These are phyloP conservation scores for Paracorniculantispora psalliotae DNA, from an alignment of 2,329 filamentous ascomycete species.

Conservation along the genomic window DNA sequence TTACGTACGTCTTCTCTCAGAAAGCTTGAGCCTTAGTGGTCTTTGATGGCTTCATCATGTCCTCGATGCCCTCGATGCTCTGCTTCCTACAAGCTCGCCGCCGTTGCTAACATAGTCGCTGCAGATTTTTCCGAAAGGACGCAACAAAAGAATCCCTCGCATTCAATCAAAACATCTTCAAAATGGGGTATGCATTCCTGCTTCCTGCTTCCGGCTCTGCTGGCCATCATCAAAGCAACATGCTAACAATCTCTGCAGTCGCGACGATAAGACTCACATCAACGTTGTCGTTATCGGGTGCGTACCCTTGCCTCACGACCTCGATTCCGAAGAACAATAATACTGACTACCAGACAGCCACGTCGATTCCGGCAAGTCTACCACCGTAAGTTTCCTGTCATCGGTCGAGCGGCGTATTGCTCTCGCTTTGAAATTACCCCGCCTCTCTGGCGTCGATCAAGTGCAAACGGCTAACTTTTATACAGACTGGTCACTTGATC, in stretches of 20 bases:
- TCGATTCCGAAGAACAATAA: slow-evolving; percentile 27
- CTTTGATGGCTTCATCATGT: background rate
- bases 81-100: background rate
- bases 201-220: too few species aligned
- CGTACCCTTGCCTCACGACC: slow-evolving; percentile 16
- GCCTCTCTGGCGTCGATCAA: slow-evolving; percentile 2
- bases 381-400: slow-evolving; percentile 64
- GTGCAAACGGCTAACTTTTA: slow-evolving; percentile 23
- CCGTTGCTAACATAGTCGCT: slow-evolving; percentile 17
- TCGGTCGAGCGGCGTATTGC: background rate
- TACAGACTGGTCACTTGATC: slow-evolving; percentile 81
- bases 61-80: background rate
- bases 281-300: slow-evolving; percentile 91
- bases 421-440: slow-evolving; percentile 11
- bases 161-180: slow-evolving; percentile 25
- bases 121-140: slow-evolving; percentile 23
- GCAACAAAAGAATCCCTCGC: slow-evolving; percentile 19
- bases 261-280: slow-evolving; percentile 92
- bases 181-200: slow-evolving; percentile 28
- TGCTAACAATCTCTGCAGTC: slow-evolving; percentile 52
- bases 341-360: slow-evolving; percentile 51
- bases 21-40: background rate
- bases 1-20: slow-evolving; percentile 26
- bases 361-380: slow-evolving; percentile 99
- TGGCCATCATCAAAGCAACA: background rate